Percentiles rank a stretch among this genome's conserved stretches.
Evolutionary conservation across 2,329 filamentous ascomycete species (phyloP).

Genomic region (Apiospora rasikravindrae): DNA sequence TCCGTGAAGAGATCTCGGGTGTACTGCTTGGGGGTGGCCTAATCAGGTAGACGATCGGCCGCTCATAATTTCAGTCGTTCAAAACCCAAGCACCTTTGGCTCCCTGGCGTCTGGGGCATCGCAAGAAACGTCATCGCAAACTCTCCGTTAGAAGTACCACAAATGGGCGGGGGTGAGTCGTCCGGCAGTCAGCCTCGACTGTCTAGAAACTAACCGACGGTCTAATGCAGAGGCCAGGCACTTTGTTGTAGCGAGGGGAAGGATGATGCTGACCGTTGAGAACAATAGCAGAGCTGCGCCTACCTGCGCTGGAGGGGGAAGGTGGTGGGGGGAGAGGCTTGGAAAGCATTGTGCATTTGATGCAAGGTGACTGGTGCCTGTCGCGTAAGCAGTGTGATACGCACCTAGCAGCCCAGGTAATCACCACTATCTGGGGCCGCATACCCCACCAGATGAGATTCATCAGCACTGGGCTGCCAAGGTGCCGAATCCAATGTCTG

Average conservation of each 20-base stretch:
- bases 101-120: conserved; percentile 7
- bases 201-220: not conserved
- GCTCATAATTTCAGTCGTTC: not conserved
- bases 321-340: not conserved
- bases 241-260: not conserved
- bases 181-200: not conserved
- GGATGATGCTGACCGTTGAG: not conserved
- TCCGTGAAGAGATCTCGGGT: not conserved
- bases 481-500: not conserved
- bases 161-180: not conserved
- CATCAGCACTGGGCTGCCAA: not conserved
- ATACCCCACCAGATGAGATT: not conserved
- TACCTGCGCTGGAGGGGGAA: not conserved
- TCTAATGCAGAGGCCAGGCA: not conserved
- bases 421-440: not conserved
- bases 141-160: not conserved
- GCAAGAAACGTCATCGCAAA: not conserved
- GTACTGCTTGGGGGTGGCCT: not conserved
- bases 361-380: conserved; percentile 7
- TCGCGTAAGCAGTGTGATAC: conserved; percentile 8
- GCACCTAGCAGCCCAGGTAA: not conserved
- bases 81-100: not conserved
- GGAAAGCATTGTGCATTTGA: not conserved
- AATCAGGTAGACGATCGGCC: not conserved
- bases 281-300: not conserved